Conservation (phyloP, 768 basidiomycete species). For the Lactarius hengduanensis region DNA sequence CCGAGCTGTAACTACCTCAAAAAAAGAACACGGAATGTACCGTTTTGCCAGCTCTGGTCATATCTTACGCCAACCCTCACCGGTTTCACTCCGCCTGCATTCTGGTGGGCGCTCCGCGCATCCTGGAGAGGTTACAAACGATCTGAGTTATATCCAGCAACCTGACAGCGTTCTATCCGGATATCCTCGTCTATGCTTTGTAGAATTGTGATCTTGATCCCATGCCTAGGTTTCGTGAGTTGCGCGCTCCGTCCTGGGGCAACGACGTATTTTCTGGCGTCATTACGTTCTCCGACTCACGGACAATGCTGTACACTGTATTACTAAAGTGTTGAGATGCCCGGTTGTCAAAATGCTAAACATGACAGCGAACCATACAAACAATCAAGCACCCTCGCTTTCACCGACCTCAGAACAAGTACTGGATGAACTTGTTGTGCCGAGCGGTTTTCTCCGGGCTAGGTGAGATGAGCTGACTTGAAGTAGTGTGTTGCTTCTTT, state of each 20-base stretch:
- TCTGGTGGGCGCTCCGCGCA: neutral
- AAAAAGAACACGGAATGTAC: neutral
- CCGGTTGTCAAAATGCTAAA: neutral
- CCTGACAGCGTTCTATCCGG: neutral
- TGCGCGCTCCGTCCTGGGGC: neutral
- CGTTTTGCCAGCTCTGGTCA: neutral
- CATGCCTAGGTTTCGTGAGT: neutral
- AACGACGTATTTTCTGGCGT: neutral
- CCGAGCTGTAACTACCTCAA: neutral
- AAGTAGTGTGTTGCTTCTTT: neutral
- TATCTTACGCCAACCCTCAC: neutral
- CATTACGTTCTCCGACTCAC: neutral
- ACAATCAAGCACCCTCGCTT: too few species aligned
- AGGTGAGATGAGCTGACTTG: neutral
- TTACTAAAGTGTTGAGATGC: too few species aligned
- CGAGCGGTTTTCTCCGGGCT: neutral
- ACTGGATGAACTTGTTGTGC: neutral
- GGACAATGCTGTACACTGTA: neutral
- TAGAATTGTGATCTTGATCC: neutral
- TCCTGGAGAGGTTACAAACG: neutral
- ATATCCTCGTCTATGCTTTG: neutral
- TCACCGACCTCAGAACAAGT: too few species aligned
- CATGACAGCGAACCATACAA: neutral
- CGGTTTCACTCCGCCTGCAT: neutral
- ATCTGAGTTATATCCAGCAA: neutral